Evolutionary conservation across 331 rosid species (phyloP).

Genomic region (Rosa hybrid): DNA sequence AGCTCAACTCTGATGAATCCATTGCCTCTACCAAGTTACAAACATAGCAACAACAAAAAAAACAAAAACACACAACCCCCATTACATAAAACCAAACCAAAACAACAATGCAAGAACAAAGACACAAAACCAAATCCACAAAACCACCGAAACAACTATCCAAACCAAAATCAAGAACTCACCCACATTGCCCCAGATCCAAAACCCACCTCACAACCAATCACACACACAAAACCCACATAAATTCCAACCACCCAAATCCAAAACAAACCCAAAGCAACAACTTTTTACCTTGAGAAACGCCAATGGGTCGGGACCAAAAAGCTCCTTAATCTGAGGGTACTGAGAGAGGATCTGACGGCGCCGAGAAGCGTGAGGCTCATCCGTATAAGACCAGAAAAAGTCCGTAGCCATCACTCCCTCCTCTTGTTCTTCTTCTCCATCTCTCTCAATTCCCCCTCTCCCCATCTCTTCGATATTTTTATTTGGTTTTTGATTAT

Average conservation of each 20-base stretch:
- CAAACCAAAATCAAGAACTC: background rate
- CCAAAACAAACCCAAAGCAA: background rate
- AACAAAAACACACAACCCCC: background rate
- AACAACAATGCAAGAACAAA: constrained; percentile 15
- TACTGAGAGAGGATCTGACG: constrained; percentile 89
- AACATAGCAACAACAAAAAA: background rate
- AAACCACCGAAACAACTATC: background rate
- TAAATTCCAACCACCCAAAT: background rate
- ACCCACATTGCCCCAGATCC: constrained; percentile 29
- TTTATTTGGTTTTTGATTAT: background rate
- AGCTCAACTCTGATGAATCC: background rate
- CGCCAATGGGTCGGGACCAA: constrained; percentile 79
- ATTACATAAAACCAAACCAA: background rate
- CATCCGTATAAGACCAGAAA: constrained; percentile 94
- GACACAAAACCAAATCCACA: background rate
- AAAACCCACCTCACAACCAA: constrained; percentile 12
- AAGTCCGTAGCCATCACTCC: constrained; percentile 79
- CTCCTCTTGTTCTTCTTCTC: constrained; percentile 31
- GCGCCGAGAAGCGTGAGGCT: constrained; percentile 89
- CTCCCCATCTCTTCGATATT: constrained; percentile 23
- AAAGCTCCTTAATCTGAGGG: constrained; percentile 83
- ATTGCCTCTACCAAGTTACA: background rate
- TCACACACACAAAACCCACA: background rate
- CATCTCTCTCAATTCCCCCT: constrained; percentile 27
- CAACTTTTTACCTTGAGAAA: constrained; percentile 55